These are phyloP conservation scores for Cercophora samala DNA, from an alignment of 495 filamentous ascomycete species.

Conservation along the genomic window DNA sequence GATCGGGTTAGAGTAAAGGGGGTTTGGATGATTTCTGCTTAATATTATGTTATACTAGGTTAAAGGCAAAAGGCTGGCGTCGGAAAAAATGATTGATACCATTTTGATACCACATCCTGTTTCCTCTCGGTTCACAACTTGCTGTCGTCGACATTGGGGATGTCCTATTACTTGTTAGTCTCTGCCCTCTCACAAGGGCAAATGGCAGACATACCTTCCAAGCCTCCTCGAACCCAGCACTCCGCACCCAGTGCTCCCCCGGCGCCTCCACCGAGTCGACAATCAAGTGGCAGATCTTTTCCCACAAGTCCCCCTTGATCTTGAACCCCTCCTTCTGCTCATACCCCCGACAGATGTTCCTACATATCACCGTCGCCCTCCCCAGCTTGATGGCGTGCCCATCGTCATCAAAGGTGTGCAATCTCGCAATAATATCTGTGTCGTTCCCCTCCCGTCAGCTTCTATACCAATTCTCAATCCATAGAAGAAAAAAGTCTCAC, in stretches of 20 bases:
- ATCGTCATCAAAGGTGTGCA: constrained; percentile 61
- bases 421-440: too few relatives aligned
- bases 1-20: constrained; percentile 51
- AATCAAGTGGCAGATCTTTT: constrained; percentile 62
- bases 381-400: constrained; percentile 74
- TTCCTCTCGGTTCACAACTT: neutral
- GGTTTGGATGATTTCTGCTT: neutral
- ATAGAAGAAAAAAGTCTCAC: too few relatives aligned
- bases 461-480: too few relatives aligned
- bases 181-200: neutral
- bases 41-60: constrained; percentile 2
- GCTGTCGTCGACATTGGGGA: constrained; percentile 15
- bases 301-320: constrained; percentile 66
- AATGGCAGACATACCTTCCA: constrained; percentile 44
- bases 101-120: constrained; percentile 12
- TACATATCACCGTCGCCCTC: constrained; percentile 56
- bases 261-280: constrained; percentile 53
- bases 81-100: constrained; percentile 28
- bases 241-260: constrained; percentile 51
- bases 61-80: constrained; percentile 10
- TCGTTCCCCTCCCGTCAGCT: too few relatives aligned
- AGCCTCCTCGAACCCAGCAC: constrained; percentile 54
- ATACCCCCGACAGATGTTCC: constrained; percentile 30
- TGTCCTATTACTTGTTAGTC: constrained; percentile 15
- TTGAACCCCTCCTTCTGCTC: constrained; percentile 44